A percentile compares a stretch with the other conserved stretches of the same genome.
Evolutionary conservation across 345 rosid species (phyloP).

Genomic region (Eucalyptus globulus): DNA sequence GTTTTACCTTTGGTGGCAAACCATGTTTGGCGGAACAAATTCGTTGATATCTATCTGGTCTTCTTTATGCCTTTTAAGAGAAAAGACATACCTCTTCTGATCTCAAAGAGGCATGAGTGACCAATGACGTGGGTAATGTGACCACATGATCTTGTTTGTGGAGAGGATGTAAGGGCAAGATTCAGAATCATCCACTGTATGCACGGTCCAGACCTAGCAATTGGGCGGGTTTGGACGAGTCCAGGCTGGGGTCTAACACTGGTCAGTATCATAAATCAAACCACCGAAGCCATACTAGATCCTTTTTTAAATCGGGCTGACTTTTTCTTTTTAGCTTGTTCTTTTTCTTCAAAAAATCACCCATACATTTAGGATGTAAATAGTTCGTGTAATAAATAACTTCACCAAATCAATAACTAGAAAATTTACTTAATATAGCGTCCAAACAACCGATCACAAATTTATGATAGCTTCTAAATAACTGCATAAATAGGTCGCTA

Average conservation of each 20-base stretch:
- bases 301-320: no score
- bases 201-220: not conserved
- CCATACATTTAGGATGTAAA: no score
- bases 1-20: not conserved
- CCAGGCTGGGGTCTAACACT: rapidly evolving
- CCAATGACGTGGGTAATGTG: not conserved
- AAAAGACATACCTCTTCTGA: not conserved
- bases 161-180: not conserved
- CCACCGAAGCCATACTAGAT: no score
- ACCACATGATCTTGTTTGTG: not conserved
- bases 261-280: no score
- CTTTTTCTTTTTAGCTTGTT: no score
- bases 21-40: not conserved
- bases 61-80: not conserved
- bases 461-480: not conserved
- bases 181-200: not conserved
- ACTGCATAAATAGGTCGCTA: not conserved
- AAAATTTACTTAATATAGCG: not conserved
- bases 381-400: no score
- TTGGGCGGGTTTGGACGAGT: not conserved
- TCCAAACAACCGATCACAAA: not conserved
- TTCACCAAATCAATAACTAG: not conserved
- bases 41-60: not conserved
- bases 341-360: no score
- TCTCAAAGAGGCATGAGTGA: not conserved